These are phyloP conservation scores for Urochloa ruziziensis DNA, from an alignment of 176 grass and related monocot species.

Conservation along the genomic window DNA sequence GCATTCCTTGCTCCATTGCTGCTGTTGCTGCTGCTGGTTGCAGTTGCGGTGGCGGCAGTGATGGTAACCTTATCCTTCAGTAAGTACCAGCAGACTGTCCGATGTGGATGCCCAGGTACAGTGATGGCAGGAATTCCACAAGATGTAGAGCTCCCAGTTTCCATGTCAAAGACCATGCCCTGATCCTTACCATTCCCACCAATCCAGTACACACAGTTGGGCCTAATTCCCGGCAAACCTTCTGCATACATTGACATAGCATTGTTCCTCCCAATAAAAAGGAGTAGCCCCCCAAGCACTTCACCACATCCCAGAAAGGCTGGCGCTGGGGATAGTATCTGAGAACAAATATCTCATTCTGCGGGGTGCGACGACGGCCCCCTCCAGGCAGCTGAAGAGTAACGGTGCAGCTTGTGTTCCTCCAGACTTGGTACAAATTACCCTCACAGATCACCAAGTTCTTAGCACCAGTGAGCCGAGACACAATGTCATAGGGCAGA, in stretches of 20 bases:
- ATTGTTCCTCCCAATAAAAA: background rate
- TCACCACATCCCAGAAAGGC: conserved; percentile 35
- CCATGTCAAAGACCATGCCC: background rate
- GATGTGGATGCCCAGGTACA: background rate
- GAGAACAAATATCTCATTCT: conserved; percentile 41
- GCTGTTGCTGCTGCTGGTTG: background rate
- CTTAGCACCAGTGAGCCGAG: conserved; percentile 30
- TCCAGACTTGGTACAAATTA: conserved; percentile 43
- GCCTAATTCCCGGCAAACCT: background rate
- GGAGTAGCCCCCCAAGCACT: background rate
- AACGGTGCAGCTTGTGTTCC: conserved; percentile 43
- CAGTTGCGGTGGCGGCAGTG: too few relatives aligned
- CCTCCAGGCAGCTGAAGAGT: conserved; percentile 43
- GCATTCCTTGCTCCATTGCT: background rate
- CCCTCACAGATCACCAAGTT: conserved; percentile 35
- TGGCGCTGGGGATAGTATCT: conserved; percentile 39
- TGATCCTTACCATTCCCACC: background rate
- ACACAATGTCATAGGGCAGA: conserved; percentile 28
- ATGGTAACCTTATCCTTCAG: background rate
- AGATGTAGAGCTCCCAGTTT: background rate
- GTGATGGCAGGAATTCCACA: background rate
- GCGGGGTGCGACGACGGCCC: conserved; percentile 22
- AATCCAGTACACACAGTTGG: conserved; percentile 32
- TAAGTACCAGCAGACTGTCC: background rate
- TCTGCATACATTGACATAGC: background rate